phyloP scores from a whole-genome alignment of 805 yeast genomes.

The Candida khao-thaluensis region DNA sequence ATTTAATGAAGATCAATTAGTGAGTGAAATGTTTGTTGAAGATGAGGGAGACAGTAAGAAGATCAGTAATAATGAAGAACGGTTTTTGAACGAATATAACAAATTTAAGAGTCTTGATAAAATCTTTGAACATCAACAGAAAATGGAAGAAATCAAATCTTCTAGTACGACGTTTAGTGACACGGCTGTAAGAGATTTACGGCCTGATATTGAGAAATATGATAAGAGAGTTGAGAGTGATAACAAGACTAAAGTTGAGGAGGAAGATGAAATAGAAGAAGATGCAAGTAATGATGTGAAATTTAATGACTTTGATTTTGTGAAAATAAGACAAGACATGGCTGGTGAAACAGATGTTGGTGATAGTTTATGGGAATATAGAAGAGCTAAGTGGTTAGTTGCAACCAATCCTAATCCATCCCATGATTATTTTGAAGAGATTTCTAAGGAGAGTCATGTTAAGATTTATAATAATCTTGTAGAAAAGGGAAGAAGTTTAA shows the following conservation, averaged over 20 bases:
- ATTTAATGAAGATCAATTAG: conserved; percentile 48
- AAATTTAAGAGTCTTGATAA: conserved; percentile 32
- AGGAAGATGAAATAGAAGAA: conserved; percentile 6
- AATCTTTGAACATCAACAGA: conserved; percentile 25
- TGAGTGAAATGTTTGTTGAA: conserved; percentile 49
- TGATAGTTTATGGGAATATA: conserved; percentile 63
- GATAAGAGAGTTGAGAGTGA: conserved; percentile 7
- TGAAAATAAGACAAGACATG: conserved; percentile 27
- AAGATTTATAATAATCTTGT: conserved; percentile 69
- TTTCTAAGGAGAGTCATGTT: conserved; percentile 52
- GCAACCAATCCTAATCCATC: not conserved
- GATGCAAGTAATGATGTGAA: conserved; percentile 7
- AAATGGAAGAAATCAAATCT: conserved; percentile 14
- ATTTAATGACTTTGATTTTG: conserved; percentile 27
- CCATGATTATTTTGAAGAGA: conserved; percentile 24
- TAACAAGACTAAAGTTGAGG: conserved; percentile 14
- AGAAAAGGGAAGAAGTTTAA: conserved; percentile 64
- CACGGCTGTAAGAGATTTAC: not conserved
- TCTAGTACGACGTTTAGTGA: conserved; percentile 15
- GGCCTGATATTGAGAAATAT: not conserved
- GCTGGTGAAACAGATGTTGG: conserved; percentile 41
- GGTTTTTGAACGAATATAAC: conserved; percentile 32
- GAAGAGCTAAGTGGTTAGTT: conserved; percentile 65
- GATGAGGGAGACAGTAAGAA: conserved; percentile 32
- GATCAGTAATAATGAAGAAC: conserved; percentile 28